These are phyloP conservation scores for Metschnikowia rubicola DNA, from an alignment of 805 yeast genomes.

Conservation along the genomic window DNA sequence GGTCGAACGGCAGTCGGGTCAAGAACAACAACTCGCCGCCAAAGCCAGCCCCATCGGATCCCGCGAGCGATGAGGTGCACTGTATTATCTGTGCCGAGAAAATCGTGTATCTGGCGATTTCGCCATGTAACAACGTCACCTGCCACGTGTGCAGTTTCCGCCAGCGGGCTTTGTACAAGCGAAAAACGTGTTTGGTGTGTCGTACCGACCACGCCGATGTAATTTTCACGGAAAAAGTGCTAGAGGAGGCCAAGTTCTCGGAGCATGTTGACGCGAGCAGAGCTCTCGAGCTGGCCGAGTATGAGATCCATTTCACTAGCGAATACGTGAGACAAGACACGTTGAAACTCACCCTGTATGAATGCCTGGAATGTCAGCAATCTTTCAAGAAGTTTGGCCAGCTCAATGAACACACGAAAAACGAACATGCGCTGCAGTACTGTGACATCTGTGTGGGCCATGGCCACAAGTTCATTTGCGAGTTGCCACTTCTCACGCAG, in stretches of 20 bases:
- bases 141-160: conserved; percentile 83
- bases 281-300: conserved; percentile 38
- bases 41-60: neutral
- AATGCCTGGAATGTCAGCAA: conserved; percentile 52
- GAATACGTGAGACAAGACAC: conserved; percentile 46
- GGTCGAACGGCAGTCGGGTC: neutral
- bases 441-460: conserved; percentile 78
- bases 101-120: conserved; percentile 58
- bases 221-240: conserved; percentile 51
- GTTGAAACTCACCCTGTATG: conserved; percentile 47
- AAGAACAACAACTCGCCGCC: neutral
- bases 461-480: conserved; percentile 74
- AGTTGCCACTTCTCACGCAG: conserved; percentile 58
- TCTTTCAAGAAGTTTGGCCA: conserved; percentile 50
- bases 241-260: conserved; percentile 28
- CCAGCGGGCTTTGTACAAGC: conserved; percentile 75
- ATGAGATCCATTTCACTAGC: conserved; percentile 60
- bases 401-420: conserved; percentile 61
- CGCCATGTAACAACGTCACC: conserved; percentile 81
- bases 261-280: conserved; percentile 34
- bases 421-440: conserved; percentile 57
- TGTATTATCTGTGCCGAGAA: conserved; percentile 86
- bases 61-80: conserved; percentile 36
- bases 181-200: conserved; percentile 77
- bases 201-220: conserved; percentile 62